Conservation (phyloP, 2,329 filamentous ascomycete genomes). For the Phoma sp. region DNA sequence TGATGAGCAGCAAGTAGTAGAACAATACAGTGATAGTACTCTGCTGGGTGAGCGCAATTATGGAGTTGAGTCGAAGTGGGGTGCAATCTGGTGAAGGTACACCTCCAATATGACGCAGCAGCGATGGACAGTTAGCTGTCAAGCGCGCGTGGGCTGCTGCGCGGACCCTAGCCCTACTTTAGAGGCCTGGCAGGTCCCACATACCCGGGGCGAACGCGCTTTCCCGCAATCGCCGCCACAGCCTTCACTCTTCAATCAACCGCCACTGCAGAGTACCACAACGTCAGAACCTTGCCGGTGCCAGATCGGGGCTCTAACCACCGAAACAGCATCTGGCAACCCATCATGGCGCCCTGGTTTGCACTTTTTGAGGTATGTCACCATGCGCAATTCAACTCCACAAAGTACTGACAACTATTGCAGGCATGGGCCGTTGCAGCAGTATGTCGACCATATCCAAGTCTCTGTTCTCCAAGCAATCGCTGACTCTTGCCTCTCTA, state of each 20-base stretch:
- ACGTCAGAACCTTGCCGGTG: neutral
- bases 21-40: neutral
- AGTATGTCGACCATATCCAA: constrained; percentile 29
- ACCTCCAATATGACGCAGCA: neutral
- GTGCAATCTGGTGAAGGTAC: too few relatives aligned
- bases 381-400: neutral
- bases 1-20: neutral
- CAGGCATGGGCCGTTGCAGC: constrained; percentile 48
- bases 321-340: neutral
- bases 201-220: neutral
- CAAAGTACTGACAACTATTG: constrained; percentile 26
- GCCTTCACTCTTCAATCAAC: constrained; percentile 11
- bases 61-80: too few relatives aligned
- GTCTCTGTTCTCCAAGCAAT: neutral
- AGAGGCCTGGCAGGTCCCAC: neutral
- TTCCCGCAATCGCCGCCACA: constrained; percentile 8
- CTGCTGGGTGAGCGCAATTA: too few relatives aligned
- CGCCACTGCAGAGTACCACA: constrained; percentile 1
- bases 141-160: neutral
- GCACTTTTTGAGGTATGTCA: constrained; percentile 41
- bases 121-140: neutral
- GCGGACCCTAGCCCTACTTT: constrained; percentile 9
- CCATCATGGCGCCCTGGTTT: constrained; percentile 39
- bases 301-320: too few relatives aligned
- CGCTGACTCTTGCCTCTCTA: constrained; percentile 25